phyloP scores from a whole-genome alignment of 2,329 filamentous ascomycete species.

The Exophiala spinifera region DNA sequence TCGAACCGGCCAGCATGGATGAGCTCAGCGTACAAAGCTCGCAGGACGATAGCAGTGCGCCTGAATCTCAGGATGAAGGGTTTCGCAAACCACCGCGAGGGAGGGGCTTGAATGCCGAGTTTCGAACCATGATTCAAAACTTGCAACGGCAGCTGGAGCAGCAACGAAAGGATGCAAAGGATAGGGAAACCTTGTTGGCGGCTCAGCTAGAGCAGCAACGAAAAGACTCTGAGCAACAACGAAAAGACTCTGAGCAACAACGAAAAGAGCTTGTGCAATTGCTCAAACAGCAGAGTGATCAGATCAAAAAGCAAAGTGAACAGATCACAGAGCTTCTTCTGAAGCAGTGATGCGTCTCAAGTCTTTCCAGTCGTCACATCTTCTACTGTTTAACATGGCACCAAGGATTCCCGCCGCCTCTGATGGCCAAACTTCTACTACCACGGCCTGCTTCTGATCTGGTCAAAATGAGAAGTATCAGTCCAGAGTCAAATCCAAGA shows the following conservation, averaged over 20 bases:
- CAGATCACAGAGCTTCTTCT: constrained; percentile 6
- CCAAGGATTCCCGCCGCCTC: no score
- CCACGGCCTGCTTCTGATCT: no score
- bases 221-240: constrained; percentile 12
- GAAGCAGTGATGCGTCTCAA: neutral
- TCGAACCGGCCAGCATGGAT: neutral
- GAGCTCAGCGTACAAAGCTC: neutral
- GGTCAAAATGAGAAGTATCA: no score
- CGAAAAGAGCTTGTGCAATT: constrained; percentile 11
- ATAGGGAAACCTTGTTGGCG: neutral
- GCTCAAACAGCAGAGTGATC: constrained; percentile 5
- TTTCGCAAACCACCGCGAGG: neutral
- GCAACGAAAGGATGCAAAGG: neutral
- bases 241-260: constrained; percentile 2
- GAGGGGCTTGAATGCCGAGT: constrained; percentile 9
- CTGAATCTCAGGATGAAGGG: constrained; percentile 12
- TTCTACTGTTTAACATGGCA: no score
- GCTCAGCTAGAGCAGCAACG: neutral
- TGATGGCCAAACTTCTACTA: no score
- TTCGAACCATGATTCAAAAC: constrained; percentile 10
- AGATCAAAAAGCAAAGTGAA: constrained; percentile 7
- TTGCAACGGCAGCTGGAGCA: constrained; percentile 15
- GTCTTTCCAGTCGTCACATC: no score
- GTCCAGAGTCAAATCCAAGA: no score
- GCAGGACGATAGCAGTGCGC: constrained; percentile 14